phyloP scores from a whole-genome alignment of 2,329 filamentous ascomycete genomes.

The Diaporthe sp. region DNA sequence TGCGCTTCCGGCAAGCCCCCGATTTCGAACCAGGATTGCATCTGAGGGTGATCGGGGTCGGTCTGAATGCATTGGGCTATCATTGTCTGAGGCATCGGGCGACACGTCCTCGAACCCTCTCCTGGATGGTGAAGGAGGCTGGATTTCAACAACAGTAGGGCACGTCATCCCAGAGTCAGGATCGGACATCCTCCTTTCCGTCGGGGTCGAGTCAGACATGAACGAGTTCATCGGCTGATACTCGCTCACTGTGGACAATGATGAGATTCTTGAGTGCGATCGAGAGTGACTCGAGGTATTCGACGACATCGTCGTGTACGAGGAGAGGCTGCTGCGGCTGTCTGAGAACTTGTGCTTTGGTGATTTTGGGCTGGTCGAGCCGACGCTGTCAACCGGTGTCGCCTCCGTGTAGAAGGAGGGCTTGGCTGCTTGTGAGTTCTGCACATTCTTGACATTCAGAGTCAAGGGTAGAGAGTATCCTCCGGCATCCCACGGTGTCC shows the following conservation, averaged over 20 bases:
- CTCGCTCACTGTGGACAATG: slow-evolving; percentile 65
- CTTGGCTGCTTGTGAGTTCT: slow-evolving; percentile 42
- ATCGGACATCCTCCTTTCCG: slow-evolving; percentile 54
- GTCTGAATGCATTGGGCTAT: slow-evolving; percentile 38
- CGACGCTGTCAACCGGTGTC: slow-evolving; percentile 40
- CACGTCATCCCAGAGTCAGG: slow-evolving; percentile 41
- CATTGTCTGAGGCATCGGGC: slow-evolving; percentile 34
- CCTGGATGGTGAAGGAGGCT: slow-evolving; percentile 46
- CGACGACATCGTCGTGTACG: slow-evolving; percentile 60
- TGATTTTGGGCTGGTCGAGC: slow-evolving; percentile 51
- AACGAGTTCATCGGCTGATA: slow-evolving; percentile 53
- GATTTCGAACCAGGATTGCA: slow-evolving; percentile 35
- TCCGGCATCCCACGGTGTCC: slow-evolving; percentile 66
- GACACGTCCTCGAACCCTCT: slow-evolving; percentile 37
- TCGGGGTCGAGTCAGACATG: slow-evolving; percentile 54
- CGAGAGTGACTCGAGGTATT: slow-evolving; percentile 57
- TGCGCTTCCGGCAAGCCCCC: slow-evolving; percentile 30
- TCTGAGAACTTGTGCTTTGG: slow-evolving; percentile 62
- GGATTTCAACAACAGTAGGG: slow-evolving; percentile 43
- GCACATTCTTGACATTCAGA: slow-evolving; percentile 54
- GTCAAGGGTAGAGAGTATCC: slow-evolving; percentile 63
- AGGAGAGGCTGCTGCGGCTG: slow-evolving; percentile 67
- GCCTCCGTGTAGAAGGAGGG: slow-evolving; percentile 47
- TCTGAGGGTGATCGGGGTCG: slow-evolving; percentile 39
- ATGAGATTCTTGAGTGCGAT: slow-evolving; percentile 67